Conservation (phyloP, 306 rosid genomes). For the Medicago lupulina region DNA sequence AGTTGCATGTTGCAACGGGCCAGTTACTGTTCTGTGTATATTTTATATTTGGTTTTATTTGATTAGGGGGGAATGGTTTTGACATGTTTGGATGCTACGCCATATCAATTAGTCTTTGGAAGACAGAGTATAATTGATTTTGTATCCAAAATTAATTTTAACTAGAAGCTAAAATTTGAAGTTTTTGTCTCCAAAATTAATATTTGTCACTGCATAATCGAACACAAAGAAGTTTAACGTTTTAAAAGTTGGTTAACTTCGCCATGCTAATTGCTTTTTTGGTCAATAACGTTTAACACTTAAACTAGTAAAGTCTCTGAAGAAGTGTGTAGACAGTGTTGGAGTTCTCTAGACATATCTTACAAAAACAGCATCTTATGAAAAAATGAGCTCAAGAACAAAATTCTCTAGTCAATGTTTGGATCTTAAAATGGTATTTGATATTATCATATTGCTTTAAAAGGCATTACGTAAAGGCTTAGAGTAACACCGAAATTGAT, state of each 20-base stretch:
- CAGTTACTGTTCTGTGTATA: too few relatives aligned
- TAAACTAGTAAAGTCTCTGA: neutral
- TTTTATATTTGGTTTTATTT: too few relatives aligned
- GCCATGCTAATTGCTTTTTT: neutral
- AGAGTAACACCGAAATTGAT: neutral
- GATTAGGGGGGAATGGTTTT: neutral
- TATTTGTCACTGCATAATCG: too few relatives aligned
- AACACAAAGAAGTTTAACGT: neutral
- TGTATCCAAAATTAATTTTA: neutral
- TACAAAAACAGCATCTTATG: neutral
- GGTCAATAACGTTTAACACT: neutral
- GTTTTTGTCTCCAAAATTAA: neutral
- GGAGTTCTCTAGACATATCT: constrained; percentile 10
- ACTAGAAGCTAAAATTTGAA: neutral
- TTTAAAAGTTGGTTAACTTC: neutral
- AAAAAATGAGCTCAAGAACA: neutral
- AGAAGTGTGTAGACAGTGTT: constrained; percentile 19
- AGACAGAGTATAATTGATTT: neutral
- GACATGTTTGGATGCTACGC: neutral
- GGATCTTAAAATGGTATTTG: neutral
- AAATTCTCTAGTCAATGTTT: neutral
- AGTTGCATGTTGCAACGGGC: neutral
- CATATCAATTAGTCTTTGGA: too few relatives aligned
- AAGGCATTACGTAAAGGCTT: neutral
- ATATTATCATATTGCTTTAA: neutral